Evolutionary conservation across 2,329 filamentous ascomycete species (phyloP), one percentile per base, ranked within the genome.

Genomic region (Fusarium sororula): DNA sequence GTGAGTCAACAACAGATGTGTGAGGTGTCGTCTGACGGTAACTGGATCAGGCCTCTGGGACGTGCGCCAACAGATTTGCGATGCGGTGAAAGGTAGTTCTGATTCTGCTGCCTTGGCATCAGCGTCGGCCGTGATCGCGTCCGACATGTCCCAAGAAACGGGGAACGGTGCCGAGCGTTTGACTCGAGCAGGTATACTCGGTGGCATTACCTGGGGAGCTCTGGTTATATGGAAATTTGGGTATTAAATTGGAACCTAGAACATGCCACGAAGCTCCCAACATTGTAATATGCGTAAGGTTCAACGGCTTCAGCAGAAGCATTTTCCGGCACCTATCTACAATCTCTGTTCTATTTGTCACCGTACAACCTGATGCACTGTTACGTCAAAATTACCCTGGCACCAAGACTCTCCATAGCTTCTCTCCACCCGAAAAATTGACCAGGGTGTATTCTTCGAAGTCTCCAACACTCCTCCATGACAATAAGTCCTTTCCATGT

Each of bases 401-500:
- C 44, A 11, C 57, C 57, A 32, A 60, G 35, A 22, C 44, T 60
- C 6, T 53, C 13, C 57, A 60, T 60, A 6, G 44, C 57, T 51
- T 60, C 44, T 13, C 57, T 32, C 57, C 57, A 60, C 2, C 57
- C 44, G 3, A 60, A 32, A 7, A 6, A 28, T 14, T 26, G 26
- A 41, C 13, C 35, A n/a, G 18, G 15, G 44, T 53, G 44, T 22
- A 60, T 20, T 32, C 35, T 41, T 32, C 35, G 44, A 17, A 60
- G 35, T 26, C 44, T 41, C 57, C 57, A 60, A 53, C 57, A 51
- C 37, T 60, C 44, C 30, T 60, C 57, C 57, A 53, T 60, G 9
- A 41, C 57, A 39, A 60, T 41, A 22, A 60, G 57, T 4, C 57
- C 44, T 51, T 60, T 39, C 44, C 57, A 60, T 32, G 44, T 30